A percentile compares a stretch with the other conserved stretches of the same genome.
These are phyloP conservation scores for Elongisporangium undulatum DNA, from an alignment of 352 stramenopile species.

Conservation along the genomic window DNA sequence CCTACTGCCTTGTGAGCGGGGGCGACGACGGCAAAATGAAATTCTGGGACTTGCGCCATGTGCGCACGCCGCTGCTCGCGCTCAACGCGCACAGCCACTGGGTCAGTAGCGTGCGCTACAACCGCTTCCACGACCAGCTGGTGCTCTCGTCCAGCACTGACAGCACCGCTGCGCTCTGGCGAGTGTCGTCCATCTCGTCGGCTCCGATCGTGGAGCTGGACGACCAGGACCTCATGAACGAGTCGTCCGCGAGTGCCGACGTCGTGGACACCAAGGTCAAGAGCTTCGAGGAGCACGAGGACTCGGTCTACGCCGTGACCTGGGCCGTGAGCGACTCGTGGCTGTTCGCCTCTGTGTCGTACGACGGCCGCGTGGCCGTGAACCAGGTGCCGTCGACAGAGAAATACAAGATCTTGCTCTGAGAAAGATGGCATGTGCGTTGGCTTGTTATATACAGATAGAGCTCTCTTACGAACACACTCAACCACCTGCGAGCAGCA, in stretches of 20 bases:
- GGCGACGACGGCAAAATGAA: slow-evolving; percentile 95
- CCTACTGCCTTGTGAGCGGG: slow-evolving; percentile 86
- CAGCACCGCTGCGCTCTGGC: slow-evolving; percentile 92
- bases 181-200: slow-evolving; percentile 95
- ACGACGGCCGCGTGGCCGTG: slow-evolving; percentile 93
- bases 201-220: slow-evolving; percentile 94
- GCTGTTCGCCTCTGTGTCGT: slow-evolving; percentile 94
- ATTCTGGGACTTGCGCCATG: slow-evolving; percentile 96
- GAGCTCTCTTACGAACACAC: slow-evolving; percentile 3
- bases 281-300: slow-evolving; percentile 93
- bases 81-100: slow-evolving; percentile 93
- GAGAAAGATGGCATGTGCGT: slow-evolving; percentile 3
- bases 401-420: slow-evolving; percentile 99
- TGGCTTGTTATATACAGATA: slow-evolving; percentile 10
- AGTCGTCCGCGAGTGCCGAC: slow-evolving; percentile 46
- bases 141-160: slow-evolving; percentile 93
- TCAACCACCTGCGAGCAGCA: slow-evolving; percentile 1
- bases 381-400: slow-evolving; percentile 97
- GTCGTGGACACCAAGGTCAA: slow-evolving; percentile 73
- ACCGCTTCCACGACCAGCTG: slow-evolving; percentile 98
- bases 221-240: slow-evolving; percentile 67
- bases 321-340: slow-evolving; percentile 95
- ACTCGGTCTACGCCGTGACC: slow-evolving; percentile 90
- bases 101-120: slow-evolving; percentile 91
- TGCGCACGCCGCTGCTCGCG: slow-evolving; percentile 71